Conservation (phyloP, 2,329 filamentous ascomycete genomes). For the Myriosclerotinia scirpicola region DNA sequence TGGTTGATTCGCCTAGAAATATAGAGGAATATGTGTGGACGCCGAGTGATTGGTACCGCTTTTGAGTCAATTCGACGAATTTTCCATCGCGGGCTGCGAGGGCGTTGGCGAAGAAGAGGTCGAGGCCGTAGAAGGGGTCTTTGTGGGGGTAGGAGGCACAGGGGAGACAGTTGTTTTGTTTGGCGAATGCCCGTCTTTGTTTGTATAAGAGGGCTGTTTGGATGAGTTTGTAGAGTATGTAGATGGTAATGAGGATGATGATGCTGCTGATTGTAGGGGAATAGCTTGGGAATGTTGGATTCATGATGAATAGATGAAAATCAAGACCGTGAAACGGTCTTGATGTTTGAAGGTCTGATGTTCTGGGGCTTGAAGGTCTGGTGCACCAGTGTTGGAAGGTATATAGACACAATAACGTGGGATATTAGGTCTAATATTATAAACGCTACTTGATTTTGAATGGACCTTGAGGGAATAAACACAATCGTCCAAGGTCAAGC, state of each 20-base stretch:
- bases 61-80: slow-evolving; percentile 41
- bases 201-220: slow-evolving; percentile 12
- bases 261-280: slow-evolving; percentile 9
- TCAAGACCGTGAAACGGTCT: background rate
- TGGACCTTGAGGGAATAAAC: too few species aligned
- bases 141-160: slow-evolving; percentile 50
- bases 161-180: slow-evolving; percentile 48
- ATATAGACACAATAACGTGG: background rate
- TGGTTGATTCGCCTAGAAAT: slow-evolving; percentile 39
- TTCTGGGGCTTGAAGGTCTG: too few species aligned
- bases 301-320: background rate
- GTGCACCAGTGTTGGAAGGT: too few species aligned
- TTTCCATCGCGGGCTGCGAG: slow-evolving; percentile 42
- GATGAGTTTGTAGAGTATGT: slow-evolving; percentile 25
- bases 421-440: too few species aligned
- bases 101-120: slow-evolving; percentile 47
- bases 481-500: too few species aligned
- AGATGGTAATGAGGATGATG: slow-evolving; percentile 18
- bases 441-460: too few species aligned
- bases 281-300: background rate
- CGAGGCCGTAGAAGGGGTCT: slow-evolving; percentile 55
- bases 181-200: slow-evolving; percentile 22
- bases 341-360: background rate
- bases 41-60: slow-evolving; percentile 39
- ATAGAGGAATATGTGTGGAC: slow-evolving; percentile 23